Base-by-base conservation (phyloP, 768 basidiomycete genomes). In the Suillus fuscotomentosus region DNA sequence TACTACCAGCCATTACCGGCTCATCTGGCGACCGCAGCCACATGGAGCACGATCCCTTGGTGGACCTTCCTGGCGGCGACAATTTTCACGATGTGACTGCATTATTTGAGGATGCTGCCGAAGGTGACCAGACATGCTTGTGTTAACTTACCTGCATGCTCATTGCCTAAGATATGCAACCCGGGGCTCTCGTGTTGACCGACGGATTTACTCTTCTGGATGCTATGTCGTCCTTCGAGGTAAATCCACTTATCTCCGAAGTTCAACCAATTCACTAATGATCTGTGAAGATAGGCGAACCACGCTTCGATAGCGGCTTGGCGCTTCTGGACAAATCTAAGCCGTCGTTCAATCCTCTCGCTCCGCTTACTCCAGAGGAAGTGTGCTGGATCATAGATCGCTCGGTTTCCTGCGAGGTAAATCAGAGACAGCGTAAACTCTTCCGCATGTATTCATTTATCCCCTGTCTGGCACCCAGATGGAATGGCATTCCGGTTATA, bases 201-300 rank as follows among this genome's bases (percentile, higher is more conserved):
- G 84, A 88, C 1, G 86, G 84, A 38, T 90, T 94, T 68, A 84
- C 86, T 20, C 80, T 97, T 55, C 84, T 89, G 66, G 95, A 98
- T 66, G 89, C 94, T n/a, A 97, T 98, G 95, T 91, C 91, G 69
- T 92, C 94, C 15, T 87, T 97, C 62, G 91, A 95, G 85, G 93
- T 91, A 72, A 64, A 70, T 61, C 27, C 57, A 60, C 13, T 24
- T 41, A 24, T 55, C 53, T 64, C 20, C 10, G 0, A 63, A 27
- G 17, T 27, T 24, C 5, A 3, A 31, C 3, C 41, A 27, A 42
- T 27, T 10, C 9, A 1, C 24, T 59, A 17, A 59, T 20, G 20
- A 20, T 59, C 39, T 17, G 61, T 65, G 47, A 75, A 96, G 95
- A 93, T 96, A 60, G 91, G 94, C 24, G 94, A 97, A 75, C 90